Evolutionary conservation across 2,329 filamentous ascomycete species (phyloP).

Genomic region (Bertia moriformis): DNA sequence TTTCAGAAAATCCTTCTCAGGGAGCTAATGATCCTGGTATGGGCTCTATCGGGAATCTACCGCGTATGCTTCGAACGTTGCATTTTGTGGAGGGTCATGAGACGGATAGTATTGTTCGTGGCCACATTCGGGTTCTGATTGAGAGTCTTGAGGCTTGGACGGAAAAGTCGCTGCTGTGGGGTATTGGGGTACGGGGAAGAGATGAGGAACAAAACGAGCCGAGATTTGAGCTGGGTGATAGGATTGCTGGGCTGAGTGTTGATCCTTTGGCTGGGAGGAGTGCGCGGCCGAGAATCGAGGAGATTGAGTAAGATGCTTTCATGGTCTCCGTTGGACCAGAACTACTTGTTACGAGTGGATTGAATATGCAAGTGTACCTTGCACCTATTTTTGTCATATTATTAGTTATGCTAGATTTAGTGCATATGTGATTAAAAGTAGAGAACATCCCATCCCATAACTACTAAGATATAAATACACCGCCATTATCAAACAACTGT

Average conservation of each 20-base stretch:
- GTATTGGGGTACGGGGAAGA: slow-evolving; percentile 8
- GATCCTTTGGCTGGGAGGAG: slow-evolving; percentile 13
- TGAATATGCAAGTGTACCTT: no score
- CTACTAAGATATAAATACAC: no score
- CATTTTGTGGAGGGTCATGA: slow-evolving; percentile 19
- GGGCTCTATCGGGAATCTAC: background rate
- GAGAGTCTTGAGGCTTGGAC: slow-evolving; percentile 25
- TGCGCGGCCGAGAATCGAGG: slow-evolving; percentile 16
- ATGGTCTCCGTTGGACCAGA: no score
- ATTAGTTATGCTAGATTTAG: no score
- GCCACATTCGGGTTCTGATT: slow-evolving; percentile 19
- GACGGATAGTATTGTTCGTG: slow-evolving; percentile 19
- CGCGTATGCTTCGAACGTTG: slow-evolving; percentile 16
- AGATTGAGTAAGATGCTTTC: slow-evolving; percentile 24
- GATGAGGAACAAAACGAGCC: slow-evolving; percentile 7
- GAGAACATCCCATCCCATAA: no score
- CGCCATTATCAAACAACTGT: no score
- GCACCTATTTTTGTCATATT: no score
- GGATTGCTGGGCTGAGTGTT: slow-evolving; percentile 19
- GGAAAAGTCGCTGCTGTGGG: slow-evolving; percentile 22
- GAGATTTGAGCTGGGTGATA: slow-evolving; percentile 17
- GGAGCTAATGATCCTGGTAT: background rate
- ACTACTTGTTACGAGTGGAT: no score
- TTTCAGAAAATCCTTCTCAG: slow-evolving; percentile 5
- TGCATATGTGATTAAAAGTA: no score